phyloP scores from a whole-genome alignment of 768 basidiomycete species.

The Rhodotorula babjevae region DNA sequence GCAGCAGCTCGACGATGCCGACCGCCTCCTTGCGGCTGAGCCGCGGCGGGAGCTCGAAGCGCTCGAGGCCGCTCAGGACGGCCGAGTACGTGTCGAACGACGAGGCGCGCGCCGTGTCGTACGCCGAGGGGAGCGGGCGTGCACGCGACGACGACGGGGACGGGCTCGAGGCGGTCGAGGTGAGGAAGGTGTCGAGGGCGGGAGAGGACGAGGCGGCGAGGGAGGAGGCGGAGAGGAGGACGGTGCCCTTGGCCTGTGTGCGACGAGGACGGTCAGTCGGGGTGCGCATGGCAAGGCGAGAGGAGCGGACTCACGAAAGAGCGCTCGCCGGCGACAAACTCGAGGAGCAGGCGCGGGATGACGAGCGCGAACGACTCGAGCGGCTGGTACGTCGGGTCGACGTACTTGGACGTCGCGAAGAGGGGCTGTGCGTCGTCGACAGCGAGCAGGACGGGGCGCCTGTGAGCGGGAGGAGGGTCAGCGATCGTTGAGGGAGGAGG shows the following conservation, averaged over 20 bases:
- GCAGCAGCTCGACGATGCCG: conserved; percentile 28
- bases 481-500: too few species aligned
- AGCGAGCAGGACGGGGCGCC: conserved; percentile 31
- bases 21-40: conserved; percentile 24
- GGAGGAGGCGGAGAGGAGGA: conserved; percentile 20
- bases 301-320: conserved; percentile 8
- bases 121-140: background rate
- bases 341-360: conserved; percentile 35
- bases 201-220: background rate
- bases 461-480: background rate
- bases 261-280: background rate
- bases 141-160: background rate
- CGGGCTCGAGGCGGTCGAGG: background rate
- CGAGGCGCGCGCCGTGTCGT: background rate
- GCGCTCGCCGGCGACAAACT: conserved; percentile 21
- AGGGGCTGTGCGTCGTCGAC: conserved; percentile 32
- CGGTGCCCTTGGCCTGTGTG: background rate
- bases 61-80: conserved; percentile 1
- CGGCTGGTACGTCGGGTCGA: conserved; percentile 32
- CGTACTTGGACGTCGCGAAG: conserved; percentile 21
- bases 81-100: conserved; percentile 7
- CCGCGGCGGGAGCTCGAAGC: conserved; percentile 8
- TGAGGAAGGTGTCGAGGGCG: conserved; percentile 25
- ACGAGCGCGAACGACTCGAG: conserved; percentile 32
- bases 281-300: background rate